Conservation (phyloP, 2,329 filamentous ascomycete species). For the Onygena corvina region DNA sequence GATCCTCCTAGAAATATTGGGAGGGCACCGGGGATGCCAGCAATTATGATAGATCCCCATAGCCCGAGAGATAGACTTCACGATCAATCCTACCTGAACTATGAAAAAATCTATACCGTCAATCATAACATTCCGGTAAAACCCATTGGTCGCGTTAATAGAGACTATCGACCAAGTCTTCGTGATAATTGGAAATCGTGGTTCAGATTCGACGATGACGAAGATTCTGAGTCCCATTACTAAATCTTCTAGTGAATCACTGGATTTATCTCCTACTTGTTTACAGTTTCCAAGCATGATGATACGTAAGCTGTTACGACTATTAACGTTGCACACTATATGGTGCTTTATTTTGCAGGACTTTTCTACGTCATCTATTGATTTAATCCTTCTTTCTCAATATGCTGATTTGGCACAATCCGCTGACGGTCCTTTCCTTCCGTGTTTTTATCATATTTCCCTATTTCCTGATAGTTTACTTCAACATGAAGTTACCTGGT, state of each 20-base stretch:
- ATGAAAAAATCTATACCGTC: slow-evolving; percentile 32
- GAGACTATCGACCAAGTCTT: slow-evolving; percentile 20
- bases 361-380: no score
- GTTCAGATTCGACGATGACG: background rate
- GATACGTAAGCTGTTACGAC: no score
- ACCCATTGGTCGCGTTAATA: slow-evolving; percentile 27
- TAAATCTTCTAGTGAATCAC: background rate
- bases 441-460: no score
- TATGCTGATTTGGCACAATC: no score
- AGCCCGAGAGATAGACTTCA: slow-evolving; percentile 20
- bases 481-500: no score
- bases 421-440: no score
- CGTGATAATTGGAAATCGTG: slow-evolving; percentile 14
- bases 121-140: slow-evolving; percentile 35
- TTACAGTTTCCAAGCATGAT: no score
- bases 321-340: no score
- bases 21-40: slow-evolving; percentile 1
- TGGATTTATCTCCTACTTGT: background rate
- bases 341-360: no score
- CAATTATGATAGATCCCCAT: slow-evolving; percentile 26
- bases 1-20: background rate
- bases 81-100: slow-evolving; percentile 30
- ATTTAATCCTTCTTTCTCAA: no score
- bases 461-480: no score
- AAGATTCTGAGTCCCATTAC: background rate